Evolutionary conservation across 2,329 filamentous ascomycete species (phyloP).

Genomic region (Botryosphaeria dothidea): DNA sequence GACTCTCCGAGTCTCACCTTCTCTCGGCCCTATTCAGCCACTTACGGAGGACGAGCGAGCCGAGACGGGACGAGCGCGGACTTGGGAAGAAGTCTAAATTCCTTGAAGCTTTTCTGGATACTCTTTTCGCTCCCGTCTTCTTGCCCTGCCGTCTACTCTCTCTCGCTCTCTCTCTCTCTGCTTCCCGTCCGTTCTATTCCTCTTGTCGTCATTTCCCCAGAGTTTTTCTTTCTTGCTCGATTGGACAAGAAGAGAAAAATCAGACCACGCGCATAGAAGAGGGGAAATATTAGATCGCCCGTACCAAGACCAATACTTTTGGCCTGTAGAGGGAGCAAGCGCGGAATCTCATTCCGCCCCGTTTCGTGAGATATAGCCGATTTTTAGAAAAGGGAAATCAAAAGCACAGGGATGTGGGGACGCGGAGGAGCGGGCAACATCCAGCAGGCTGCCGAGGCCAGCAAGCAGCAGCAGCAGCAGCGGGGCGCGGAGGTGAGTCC

Average conservation of each 20-base stretch:
- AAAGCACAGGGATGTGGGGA: slow-evolving; percentile 34
- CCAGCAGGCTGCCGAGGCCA: slow-evolving; percentile 30
- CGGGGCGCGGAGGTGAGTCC: slow-evolving; percentile 32
- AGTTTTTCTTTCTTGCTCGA: too few relatives aligned
- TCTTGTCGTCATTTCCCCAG: too few relatives aligned
- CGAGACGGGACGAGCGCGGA: neutral
- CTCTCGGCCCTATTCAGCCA: neutral
- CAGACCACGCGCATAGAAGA: too few relatives aligned
- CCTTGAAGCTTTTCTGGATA: neutral
- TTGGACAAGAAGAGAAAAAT: too few relatives aligned
- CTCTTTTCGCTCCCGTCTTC: neutral
- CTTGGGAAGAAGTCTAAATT: neutral
- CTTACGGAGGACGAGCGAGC: neutral
- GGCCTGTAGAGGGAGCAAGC: too few relatives aligned
- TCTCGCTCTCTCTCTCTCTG: too few relatives aligned
- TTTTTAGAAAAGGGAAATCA: too few relatives aligned
- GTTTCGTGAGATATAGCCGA: too few relatives aligned
- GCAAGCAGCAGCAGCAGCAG: slow-evolving; percentile 24
- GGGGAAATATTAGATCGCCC: too few relatives aligned
- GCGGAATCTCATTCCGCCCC: too few relatives aligned
- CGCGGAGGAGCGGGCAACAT: slow-evolving; percentile 51
- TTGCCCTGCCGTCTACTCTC: too few relatives aligned
- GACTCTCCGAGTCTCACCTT: neutral
- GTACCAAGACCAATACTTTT: too few relatives aligned
- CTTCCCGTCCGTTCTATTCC: neutral